Percentiles rank a stretch among this genome's conserved stretches.
Evolutionary conservation across 176 grass and related monocot genomes (phyloP).

Genomic region (Rhipidocladum racemiflorum): DNA sequence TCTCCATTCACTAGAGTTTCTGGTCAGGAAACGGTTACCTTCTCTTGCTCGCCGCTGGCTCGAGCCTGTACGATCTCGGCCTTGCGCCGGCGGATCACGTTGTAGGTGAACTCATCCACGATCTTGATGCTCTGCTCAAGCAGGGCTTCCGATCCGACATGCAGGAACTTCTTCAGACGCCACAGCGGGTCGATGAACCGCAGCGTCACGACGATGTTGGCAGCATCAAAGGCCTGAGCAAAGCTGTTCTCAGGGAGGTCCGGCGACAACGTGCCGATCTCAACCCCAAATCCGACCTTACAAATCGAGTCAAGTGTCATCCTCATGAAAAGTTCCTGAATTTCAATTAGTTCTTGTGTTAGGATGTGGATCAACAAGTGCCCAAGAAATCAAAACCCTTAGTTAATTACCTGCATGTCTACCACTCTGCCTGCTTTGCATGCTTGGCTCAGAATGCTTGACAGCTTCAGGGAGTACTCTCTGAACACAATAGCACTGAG

Average conservation of each 20-base stretch:
- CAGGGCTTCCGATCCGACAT: slow-evolving; percentile 69
- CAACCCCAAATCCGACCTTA: slow-evolving; percentile 82
- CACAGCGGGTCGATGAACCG: slow-evolving; percentile 88
- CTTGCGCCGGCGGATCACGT: slow-evolving; percentile 69
- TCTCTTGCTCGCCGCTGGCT: slow-evolving; percentile 45
- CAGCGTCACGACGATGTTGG: slow-evolving; percentile 80
- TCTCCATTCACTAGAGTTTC: not conserved
- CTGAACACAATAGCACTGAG: slow-evolving; percentile 83
- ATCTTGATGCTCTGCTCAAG: slow-evolving; percentile 83
- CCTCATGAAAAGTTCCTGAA: slow-evolving; percentile 86
- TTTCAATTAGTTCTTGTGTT: not conserved
- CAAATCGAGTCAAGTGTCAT: slow-evolving; percentile 95
- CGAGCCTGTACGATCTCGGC: slow-evolving; percentile 64
- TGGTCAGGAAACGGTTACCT: slow-evolving; percentile 33
- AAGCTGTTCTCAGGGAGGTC: slow-evolving; percentile 83
- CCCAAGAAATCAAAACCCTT: too few relatives aligned
- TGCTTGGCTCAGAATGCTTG: slow-evolving; percentile 58
- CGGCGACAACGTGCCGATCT: slow-evolving; percentile 79
- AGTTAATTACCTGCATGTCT: slow-evolving; percentile 78
- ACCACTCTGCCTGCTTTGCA: slow-evolving; percentile 39
- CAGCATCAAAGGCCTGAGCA: slow-evolving; percentile 74
- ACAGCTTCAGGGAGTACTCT: slow-evolving; percentile 84
- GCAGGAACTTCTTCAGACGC: slow-evolving; percentile 71
- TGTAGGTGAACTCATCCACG: slow-evolving; percentile 87
- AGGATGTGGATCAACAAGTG: not conserved